Evolutionary conservation across 805 yeast species (phyloP).

Genomic region (Myxozyma sirexii): DNA sequence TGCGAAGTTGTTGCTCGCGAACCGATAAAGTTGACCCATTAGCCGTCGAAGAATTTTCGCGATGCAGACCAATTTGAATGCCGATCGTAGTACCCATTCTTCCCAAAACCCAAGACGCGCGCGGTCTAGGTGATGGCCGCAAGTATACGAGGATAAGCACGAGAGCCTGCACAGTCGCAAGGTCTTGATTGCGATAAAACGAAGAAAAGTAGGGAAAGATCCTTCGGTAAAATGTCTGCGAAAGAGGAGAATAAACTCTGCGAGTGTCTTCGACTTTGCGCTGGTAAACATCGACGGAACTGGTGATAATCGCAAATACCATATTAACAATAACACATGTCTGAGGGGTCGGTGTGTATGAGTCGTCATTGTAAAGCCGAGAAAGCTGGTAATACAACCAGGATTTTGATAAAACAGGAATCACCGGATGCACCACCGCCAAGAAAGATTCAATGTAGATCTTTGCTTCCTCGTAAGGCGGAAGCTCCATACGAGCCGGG

Average conservation of each 20-base stretch:
- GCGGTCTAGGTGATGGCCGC: constrained; percentile 29
- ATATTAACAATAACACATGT: constrained; percentile 26
- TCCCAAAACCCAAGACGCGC: constrained; percentile 24
- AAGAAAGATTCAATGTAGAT: constrained; percentile 20
- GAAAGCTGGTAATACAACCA: constrained; percentile 21
- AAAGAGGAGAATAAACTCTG: constrained; percentile 11
- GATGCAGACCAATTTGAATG: constrained; percentile 28
- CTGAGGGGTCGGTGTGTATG: constrained; percentile 16
- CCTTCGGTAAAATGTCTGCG: constrained; percentile 23
- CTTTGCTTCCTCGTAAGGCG: constrained; percentile 30
- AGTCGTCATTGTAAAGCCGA: constrained; percentile 17
- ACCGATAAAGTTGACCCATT: neutral
- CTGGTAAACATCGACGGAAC: constrained; percentile 24
- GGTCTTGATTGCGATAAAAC: constrained; percentile 14
- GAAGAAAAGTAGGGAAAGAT: constrained; percentile 19
- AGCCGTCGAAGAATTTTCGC: constrained; percentile 11
- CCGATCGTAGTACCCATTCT: constrained; percentile 28
- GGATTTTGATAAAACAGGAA: constrained; percentile 20
- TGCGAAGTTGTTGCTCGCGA: constrained; percentile 25
- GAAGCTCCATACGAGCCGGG: constrained; percentile 22
- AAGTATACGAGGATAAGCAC: constrained; percentile 21
- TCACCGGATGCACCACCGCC: constrained; percentile 22
- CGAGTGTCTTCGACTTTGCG: constrained; percentile 19
- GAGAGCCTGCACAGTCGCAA: constrained; percentile 20
- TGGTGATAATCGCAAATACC: constrained; percentile 26